Percentiles rank a stretch among this genome's conserved stretches.
phyloP scores from a whole-genome alignment of 306 rosid species.

The Dalbergia oliveri region DNA sequence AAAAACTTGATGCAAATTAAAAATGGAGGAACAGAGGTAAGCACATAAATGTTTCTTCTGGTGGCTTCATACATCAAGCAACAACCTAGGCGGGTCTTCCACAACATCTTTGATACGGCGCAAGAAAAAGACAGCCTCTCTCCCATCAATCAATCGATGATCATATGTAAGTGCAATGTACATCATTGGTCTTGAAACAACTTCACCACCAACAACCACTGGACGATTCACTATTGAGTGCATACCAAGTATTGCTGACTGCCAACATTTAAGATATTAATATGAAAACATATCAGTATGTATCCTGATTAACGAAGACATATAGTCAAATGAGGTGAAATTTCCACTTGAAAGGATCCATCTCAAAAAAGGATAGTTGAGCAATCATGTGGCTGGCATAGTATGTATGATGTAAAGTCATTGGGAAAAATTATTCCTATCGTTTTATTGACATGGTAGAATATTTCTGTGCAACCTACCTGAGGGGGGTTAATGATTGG shows the following conservation, averaged over 20 bases:
- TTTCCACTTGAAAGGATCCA: no score
- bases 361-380: not conserved
- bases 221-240: constrained; percentile 82
- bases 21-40: not conserved
- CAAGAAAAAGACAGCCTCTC: constrained; percentile 90
- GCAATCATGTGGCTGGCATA: not conserved
- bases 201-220: constrained; percentile 68
- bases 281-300: not conserved
- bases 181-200: constrained; percentile 84
- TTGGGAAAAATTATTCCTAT: not conserved
- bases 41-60: not conserved
- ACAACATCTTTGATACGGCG: constrained; percentile 79
- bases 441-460: not conserved
- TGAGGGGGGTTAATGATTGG: constrained; percentile 91
- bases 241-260: constrained; percentile 91
- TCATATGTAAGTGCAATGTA: constrained; percentile 83
- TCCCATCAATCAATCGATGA: constrained; percentile 84
- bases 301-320: constrained; percentile 23
- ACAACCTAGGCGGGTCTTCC: constrained; percentile 82
- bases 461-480: constrained; percentile 47
- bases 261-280: constrained; percentile 43
- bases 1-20: not conserved
- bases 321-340: not conserved
- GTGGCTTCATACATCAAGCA: constrained; percentile 67
- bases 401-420: not conserved